phyloP scores from a whole-genome alignment of 345 rosid genomes.

The Kandelia obovata region DNA sequence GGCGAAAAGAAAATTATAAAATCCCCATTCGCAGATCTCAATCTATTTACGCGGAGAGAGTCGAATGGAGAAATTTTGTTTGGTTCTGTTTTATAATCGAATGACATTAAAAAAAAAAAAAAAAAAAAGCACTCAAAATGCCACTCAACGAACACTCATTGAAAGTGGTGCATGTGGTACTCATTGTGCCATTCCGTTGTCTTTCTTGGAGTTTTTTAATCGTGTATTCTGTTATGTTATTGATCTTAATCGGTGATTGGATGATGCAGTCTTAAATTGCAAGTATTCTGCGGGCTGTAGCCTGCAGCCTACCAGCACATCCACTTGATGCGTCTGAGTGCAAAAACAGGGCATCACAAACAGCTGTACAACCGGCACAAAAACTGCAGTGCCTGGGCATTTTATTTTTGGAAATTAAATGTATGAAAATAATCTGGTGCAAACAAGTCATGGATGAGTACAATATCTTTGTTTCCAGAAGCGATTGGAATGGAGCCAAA shows the following conservation, averaged over 20 bases:
- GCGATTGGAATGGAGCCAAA: too few relatives aligned
- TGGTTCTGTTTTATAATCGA: not conserved
- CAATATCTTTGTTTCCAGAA: not conserved
- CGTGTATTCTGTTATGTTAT: conserved; percentile 11
- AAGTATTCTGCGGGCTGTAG: conserved; percentile 21
- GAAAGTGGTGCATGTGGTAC: conserved; percentile 51
- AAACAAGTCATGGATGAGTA: too few relatives aligned
- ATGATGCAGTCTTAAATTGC: conserved; percentile 14
- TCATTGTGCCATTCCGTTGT: conserved; percentile 54
- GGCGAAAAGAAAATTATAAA: not conserved
- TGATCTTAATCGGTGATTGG: conserved; percentile 1
- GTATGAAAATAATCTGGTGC: too few relatives aligned
- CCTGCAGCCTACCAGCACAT: not conserved
- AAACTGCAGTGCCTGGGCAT: too few relatives aligned
- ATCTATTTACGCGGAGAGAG: conserved; percentile 1
- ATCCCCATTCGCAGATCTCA: not conserved
- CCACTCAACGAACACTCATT: conserved; percentile 33
- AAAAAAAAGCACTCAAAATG: conserved; percentile 23
- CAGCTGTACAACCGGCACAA: not conserved
- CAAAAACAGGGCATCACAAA: conserved; percentile 6
- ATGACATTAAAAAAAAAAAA: not conserved
- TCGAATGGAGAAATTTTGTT: not conserved
- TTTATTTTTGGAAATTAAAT: too few relatives aligned
- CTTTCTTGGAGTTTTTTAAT: conserved; percentile 40
- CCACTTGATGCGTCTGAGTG: conserved; percentile 6